These are phyloP conservation scores for Mycena metata DNA, from an alignment of 768 basidiomycete species.

Conservation along the genomic window DNA sequence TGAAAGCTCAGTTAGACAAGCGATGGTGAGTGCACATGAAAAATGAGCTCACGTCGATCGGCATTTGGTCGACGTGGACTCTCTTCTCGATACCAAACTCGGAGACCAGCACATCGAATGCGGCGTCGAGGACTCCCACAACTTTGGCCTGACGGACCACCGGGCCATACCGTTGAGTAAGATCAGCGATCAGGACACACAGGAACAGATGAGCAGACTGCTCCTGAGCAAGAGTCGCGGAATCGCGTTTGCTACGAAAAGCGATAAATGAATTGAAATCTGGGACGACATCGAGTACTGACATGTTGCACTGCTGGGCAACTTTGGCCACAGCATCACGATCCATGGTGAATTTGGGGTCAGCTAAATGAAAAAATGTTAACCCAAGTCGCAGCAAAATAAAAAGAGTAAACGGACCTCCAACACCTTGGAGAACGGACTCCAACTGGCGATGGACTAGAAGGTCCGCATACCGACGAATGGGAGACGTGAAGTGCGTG, in stretches of 20 bases:
- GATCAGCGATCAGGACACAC: constrained; percentile 93
- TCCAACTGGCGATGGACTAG: constrained; percentile 98
- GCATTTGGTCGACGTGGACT: constrained; percentile 99
- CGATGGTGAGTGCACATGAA: not conserved
- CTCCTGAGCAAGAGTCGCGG: constrained; percentile 92
- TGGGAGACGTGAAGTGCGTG: constrained; percentile 94
- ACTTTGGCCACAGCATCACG: constrained; percentile 98
- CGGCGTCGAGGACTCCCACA: constrained; percentile 95
- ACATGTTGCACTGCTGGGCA: constrained; percentile 99
- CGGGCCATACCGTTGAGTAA: constrained; percentile 95
- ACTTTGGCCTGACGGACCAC: constrained; percentile 97
- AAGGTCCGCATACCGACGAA: constrained; percentile 93
- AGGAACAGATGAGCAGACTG: constrained; percentile 97
- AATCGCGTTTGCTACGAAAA: constrained; percentile 83
- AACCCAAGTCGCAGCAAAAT: constrained; percentile 8
- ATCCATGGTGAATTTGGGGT: constrained; percentile 96
- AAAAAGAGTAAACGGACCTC: constrained; percentile 49
- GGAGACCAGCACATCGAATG: constrained; percentile 95
- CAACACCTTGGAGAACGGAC: constrained; percentile 80
- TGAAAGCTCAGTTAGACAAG: constrained; percentile 37
- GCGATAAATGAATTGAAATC: constrained; percentile 19
- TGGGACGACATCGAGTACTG: constrained; percentile 45
- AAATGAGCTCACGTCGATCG: constrained; percentile 82
- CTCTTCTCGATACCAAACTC: constrained; percentile 99
- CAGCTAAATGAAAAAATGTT: constrained; percentile 56